Conservation (phyloP, 2,329 filamentous ascomycete species). For the Claviceps pazoutovae region DNA sequence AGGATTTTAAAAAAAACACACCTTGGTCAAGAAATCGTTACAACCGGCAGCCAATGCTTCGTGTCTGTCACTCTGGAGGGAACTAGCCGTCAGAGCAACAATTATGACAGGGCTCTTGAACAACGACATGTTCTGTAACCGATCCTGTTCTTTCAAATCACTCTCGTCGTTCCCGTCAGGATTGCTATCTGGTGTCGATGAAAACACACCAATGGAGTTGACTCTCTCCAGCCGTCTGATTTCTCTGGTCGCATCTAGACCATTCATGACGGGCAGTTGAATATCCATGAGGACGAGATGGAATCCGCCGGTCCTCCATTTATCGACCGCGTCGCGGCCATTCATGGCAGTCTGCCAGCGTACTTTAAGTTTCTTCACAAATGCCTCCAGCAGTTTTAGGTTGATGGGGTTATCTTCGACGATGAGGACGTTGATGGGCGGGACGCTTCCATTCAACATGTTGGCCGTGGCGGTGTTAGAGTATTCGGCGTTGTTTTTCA, state of each 20-base stretch:
- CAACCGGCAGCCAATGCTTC: conserved; percentile 90
- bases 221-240: conserved; percentile 79
- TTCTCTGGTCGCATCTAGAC: conserved; percentile 86
- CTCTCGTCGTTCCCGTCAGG: conserved; percentile 25
- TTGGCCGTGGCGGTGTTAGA: conserved; percentile 40
- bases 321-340: conserved; percentile 79
- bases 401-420: conserved; percentile 99
- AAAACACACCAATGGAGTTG: conserved; percentile 87
- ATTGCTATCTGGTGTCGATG: conserved; percentile 46
- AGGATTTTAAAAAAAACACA: conserved; percentile 24
- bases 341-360: conserved; percentile 97
- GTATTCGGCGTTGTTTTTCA: conserved; percentile 35
- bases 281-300: conserved; percentile 98
- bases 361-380: conserved; percentile 91
- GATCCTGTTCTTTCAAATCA: conserved; percentile 50
- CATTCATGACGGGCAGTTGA: conserved; percentile 91
- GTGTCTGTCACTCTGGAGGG: conserved; percentile 85
- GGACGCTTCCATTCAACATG: conserved; percentile 68
- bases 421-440: conserved; percentile 92
- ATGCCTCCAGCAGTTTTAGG: conserved; percentile 79
- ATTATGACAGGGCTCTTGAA: conserved; percentile 98
- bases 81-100: conserved; percentile 87
- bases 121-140: conserved; percentile 49
- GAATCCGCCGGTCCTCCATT: conserved; percentile 86
- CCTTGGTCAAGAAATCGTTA: conserved; percentile 97